These are phyloP conservation scores for Suillus discolor DNA, from an alignment of 768 basidiomycete genomes.

Conservation along the genomic window DNA sequence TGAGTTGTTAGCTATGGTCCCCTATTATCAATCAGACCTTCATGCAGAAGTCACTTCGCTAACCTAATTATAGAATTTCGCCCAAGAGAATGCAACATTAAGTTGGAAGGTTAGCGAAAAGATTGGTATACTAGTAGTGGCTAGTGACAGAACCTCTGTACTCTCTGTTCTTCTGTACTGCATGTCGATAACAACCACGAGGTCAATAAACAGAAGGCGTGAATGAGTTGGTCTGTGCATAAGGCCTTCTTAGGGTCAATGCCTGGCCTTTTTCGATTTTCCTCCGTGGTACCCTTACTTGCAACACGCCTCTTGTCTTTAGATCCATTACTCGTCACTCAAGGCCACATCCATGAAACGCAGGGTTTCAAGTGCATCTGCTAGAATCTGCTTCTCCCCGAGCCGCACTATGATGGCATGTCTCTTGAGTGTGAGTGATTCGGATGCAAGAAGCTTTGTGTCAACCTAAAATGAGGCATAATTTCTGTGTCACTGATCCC, in stretches of 20 bases:
- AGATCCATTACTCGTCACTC: background rate
- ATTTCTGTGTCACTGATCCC: conserved; percentile 3
- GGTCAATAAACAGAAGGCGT: no score
- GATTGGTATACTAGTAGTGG: background rate
- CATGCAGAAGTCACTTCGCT: no score
- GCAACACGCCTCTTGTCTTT: conserved; percentile 6
- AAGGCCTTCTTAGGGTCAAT: background rate
- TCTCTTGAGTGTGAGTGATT: conserved; percentile 43
- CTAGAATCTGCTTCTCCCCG: conserved; percentile 77
- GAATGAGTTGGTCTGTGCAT: background rate
- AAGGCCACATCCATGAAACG: conserved; percentile 12
- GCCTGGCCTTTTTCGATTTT: background rate
- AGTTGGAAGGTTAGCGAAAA: background rate
- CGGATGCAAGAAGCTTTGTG: conserved; percentile 37
- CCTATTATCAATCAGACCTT: no score
- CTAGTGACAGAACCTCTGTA: background rate
- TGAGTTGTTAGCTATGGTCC: no score
- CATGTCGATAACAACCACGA: background rate
- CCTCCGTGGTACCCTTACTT: background rate
- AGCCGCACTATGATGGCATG: conserved; percentile 74
- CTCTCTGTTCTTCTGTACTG: background rate
- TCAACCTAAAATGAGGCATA: conserved; percentile 48
- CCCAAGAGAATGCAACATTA: background rate
- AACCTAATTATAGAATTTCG: conserved; percentile 3
- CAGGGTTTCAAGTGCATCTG: conserved; percentile 24